Conservation (phyloP, 106 monocot species). For the Allium fistulosum region DNA sequence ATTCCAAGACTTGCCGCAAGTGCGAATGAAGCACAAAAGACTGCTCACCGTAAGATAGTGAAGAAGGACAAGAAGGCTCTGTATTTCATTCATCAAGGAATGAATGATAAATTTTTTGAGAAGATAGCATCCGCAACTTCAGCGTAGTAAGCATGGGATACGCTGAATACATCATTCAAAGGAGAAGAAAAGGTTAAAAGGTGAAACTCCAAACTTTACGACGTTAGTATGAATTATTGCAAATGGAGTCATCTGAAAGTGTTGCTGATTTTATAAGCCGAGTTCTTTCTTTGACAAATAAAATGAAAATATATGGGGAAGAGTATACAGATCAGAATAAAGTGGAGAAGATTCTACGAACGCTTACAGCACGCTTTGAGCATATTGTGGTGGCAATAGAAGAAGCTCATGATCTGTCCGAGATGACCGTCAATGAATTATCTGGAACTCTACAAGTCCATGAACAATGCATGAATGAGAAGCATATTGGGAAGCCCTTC, state of each 20-base stretch:
- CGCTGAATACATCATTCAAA: background rate
- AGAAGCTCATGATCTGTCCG: background rate
- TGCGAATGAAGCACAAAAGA: background rate
- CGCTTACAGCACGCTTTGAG: too few species aligned
- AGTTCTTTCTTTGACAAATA: too few species aligned
- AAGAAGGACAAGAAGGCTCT: constrained; percentile 9
- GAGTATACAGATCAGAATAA: too few species aligned
- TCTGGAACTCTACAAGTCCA: background rate
- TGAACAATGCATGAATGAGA: background rate
- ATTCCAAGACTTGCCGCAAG: background rate
- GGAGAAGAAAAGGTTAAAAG: background rate
- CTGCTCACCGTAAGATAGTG: background rate
- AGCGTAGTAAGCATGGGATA: constrained; percentile 2
- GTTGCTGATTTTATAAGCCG: too few species aligned
- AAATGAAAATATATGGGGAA: too few species aligned
- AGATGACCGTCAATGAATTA: too few species aligned
- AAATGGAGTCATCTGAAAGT: background rate
- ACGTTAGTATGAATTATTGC: background rate
- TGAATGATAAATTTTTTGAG: constrained; percentile 1
- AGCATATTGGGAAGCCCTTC: background rate
- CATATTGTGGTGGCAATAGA: background rate
- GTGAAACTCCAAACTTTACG: background rate
- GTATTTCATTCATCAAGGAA: constrained; percentile 4
- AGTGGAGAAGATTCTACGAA: too few species aligned
- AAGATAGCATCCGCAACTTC: background rate